A percentile compares a stretch with the other conserved stretches of the same genome.
These are phyloP conservation scores for Auricularia cornea DNA, from an alignment of 768 basidiomycete species.

Conservation along the genomic window DNA sequence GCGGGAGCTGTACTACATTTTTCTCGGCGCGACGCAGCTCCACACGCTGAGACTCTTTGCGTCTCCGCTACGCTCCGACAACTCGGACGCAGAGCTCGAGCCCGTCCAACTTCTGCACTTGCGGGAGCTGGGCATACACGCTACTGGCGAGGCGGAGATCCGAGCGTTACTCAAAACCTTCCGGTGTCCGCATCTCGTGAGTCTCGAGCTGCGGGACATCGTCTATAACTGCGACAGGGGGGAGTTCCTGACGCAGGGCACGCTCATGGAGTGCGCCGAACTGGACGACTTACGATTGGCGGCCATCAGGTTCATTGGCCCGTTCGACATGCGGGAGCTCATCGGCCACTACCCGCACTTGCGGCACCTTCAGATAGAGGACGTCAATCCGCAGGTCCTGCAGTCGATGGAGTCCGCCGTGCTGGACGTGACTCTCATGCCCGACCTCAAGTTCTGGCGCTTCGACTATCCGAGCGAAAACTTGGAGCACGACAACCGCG, in stretches of 20 bases:
- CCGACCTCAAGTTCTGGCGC: neutral
- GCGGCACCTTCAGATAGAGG: neutral
- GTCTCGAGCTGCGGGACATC: neutral
- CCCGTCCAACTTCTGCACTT: neutral
- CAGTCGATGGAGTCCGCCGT: neutral
- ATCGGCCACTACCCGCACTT: neutral
- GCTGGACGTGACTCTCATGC: neutral
- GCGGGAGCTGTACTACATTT: neutral
- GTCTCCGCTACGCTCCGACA: neutral
- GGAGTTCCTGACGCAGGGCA: neutral
- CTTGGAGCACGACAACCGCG: neutral
- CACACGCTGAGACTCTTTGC: neutral
- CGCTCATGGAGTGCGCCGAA: neutral
- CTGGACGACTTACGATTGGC: neutral
- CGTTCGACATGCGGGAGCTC: neutral
- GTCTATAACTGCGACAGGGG: neutral
- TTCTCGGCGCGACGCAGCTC: neutral
- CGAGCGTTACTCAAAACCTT: neutral
- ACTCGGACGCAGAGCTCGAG: neutral
- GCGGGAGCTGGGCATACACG: neutral
- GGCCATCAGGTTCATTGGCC: neutral
- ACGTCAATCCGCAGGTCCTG: neutral
- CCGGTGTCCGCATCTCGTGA: neutral
- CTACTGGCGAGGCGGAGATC: neutral
- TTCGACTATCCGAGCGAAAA: neutral